Evolutionary conservation across 192 early-diverging fungal genomes (phyloP), one percentile per base, ranked within the genome.

Genomic region (Coemansia sp.): DNA sequence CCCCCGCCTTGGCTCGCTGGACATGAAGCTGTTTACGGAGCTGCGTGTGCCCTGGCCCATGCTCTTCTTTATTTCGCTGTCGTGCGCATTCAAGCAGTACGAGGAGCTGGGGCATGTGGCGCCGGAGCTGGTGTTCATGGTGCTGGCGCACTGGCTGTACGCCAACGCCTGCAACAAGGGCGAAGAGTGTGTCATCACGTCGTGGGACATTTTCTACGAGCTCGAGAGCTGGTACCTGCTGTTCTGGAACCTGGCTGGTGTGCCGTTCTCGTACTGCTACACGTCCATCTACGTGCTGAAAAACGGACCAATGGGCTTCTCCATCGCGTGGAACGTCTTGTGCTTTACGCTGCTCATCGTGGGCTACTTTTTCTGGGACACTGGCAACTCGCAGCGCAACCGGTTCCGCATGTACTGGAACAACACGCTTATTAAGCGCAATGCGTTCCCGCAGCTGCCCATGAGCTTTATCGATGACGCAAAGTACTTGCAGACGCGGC

Each of bases 11-110:
- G 88, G 86, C 48, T 62, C 74, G 5, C 88, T 96, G 49, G 96
- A 98, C 68, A 81, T 98, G 78, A 98, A 98, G 84, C 92, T 89
- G 75, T 92, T 98, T 64, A 88, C 88, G 53, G 96, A 98, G 83
- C 85, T 98, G 60, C 86, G 96, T 35, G 89, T 96, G 70, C 90
- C 90, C 11, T 98, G 96, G 96, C 73, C 86, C 17, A 52, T 93
- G n/a, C 75, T 95, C 37, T 80, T 71, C 62, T 80, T 80, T 37
- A 75, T 80, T 63, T 91, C 96, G 79, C 72, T 89, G 47, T 85
- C 88, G 37, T 88, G 89, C 70, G 89, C 90, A 2, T 82, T 87
- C 70, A 87, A 89, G 68, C 96, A 98, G 76, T 91, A 92, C 72
- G 78, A 86, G 58, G 71, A 81, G 53, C 62, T 91, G 21, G 91